Evolutionary conservation across 2,329 filamentous ascomycete genomes (phyloP), one percentile per base, ranked within the genome.

Genomic region (Fusarium siculi): DNA sequence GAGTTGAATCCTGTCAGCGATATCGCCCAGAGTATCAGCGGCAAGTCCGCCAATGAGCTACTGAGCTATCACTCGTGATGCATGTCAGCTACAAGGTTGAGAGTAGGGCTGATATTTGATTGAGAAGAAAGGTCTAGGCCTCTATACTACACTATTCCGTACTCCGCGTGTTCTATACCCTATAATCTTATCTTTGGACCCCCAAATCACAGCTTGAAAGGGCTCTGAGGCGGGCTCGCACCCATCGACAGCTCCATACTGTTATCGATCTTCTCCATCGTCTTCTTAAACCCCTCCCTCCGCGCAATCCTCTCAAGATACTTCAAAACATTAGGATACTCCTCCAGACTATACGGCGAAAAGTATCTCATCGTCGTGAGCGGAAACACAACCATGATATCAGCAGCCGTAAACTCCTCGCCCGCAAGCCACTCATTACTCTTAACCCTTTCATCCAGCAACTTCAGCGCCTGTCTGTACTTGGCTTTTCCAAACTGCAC

Each of bases 351-450:
- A 49, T 81, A 82, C 3, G 84, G 83, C 30, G 80, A 79, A 71
- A 89, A 91, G 54, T 83, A 82, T 21, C 91, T 83, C 84, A 89
- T 86, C 4, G 90, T 93, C 2, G 90, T 91, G 39, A 93, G 80
- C 19, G 84, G 83, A 75, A 87, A 92, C 1, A 91, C 84, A 9
- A 81, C 82, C 89, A 93, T 92, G 43, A 92, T 83, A 79, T 93
- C 92, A 3, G 91, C 91, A 2, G 84, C 89, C 1, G 89, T 92
- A 65, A 93, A 89, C 56, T 90, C 84, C 0, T 85, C 81, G 5
- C 91, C 92, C 0, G 88, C 90, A 28, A 93, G 80, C 84, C 86
- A 93, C 12, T 82, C 77, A 40, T 83, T 86, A 2, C 80, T 68
- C 7, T 71, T 73, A 6, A 93, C 77, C 16, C 87, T 81, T 5